Conservation (phyloP, 495 filamentous ascomycete genomes). For the Xylaria bambusicola region DNA sequence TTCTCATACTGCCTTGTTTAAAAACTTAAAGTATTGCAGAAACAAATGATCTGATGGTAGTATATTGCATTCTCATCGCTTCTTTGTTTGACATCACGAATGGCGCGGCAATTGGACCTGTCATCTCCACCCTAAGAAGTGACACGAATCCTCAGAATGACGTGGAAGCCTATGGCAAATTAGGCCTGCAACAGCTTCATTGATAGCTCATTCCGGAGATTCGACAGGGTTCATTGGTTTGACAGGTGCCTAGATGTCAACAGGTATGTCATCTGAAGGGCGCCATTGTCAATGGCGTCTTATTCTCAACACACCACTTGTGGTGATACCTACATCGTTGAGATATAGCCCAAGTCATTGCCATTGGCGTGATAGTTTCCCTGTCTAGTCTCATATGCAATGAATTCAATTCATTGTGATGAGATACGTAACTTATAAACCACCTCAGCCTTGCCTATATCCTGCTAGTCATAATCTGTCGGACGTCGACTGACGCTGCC, state of each 20-base stretch:
- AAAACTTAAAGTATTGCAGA: no score
- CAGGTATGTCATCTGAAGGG: conserved; percentile 15
- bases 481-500: not conserved
- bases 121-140: conserved; percentile 9
- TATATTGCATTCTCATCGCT: not conserved
- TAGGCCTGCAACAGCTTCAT: conserved; percentile 7
- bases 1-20: not conserved
- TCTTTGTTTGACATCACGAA: not conserved
- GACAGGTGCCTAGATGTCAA: conserved; percentile 4
- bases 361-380: not conserved
- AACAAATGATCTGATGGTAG: not conserved
- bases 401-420: not conserved
- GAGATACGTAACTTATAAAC: not conserved
- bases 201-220: conserved; percentile 1
- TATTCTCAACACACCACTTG: not conserved
- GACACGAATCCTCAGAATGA: conserved; percentile 21
- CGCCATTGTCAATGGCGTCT: not conserved
- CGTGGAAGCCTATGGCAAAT: conserved; percentile 19
- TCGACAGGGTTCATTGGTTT: not conserved
- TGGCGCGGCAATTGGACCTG: not conserved
- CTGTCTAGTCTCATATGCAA: no score
- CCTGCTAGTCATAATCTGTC: not conserved
- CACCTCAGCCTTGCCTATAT: not conserved
- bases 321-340: conserved; percentile 5
- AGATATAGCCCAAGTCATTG: not conserved